These are phyloP conservation scores for Zangia roseola DNA, from an alignment of 768 basidiomycete genomes.

Conservation along the genomic window DNA sequence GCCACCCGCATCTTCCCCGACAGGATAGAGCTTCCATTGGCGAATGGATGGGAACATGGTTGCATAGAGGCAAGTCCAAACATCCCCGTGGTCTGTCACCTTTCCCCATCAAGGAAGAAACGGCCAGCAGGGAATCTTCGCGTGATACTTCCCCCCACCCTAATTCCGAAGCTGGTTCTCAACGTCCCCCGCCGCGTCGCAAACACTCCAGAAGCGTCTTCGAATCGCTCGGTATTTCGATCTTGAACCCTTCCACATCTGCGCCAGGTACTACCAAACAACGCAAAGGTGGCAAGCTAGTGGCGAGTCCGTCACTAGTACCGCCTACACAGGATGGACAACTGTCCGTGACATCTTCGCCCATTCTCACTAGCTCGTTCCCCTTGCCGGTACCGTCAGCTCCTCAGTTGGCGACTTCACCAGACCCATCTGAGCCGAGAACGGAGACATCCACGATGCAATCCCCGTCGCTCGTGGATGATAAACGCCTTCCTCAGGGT, in stretches of 20 bases:
- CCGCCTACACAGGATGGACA: constrained; percentile 12
- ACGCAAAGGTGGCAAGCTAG: constrained; percentile 17
- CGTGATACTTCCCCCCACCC: constrained; percentile 21
- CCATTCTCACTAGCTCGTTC: constrained; percentile 14
- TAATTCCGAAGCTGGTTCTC: constrained; percentile 17
- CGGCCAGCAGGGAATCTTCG: constrained; percentile 17
- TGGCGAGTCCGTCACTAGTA: constrained; percentile 24
- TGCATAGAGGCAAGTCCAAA: constrained; percentile 51
- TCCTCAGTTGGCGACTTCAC: constrained; percentile 29
- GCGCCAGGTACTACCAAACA: constrained; percentile 26
- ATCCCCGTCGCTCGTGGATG: constrained; percentile 25
- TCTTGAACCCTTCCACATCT: constrained; percentile 50
- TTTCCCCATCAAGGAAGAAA: constrained; percentile 23
- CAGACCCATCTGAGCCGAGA: constrained; percentile 21
- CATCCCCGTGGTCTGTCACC: constrained; percentile 21
- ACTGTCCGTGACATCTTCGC: constrained; percentile 20
- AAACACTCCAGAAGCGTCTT: constrained; percentile 65
- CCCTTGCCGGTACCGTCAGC: constrained; percentile 17
- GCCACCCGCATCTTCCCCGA: constrained; percentile 16
- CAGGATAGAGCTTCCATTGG: constrained; percentile 45
- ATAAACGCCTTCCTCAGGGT: constrained; percentile 49
- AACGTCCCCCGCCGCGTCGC: constrained; percentile 26
- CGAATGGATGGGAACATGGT: constrained; percentile 80
- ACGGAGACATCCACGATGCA: constrained; percentile 29
- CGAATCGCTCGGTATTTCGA: constrained; percentile 67